A percentile compares a stretch with the other conserved stretches of the same genome.
phyloP scores from a whole-genome alignment of 83 land plant genomes.

The Picea engelmannii region DNA sequence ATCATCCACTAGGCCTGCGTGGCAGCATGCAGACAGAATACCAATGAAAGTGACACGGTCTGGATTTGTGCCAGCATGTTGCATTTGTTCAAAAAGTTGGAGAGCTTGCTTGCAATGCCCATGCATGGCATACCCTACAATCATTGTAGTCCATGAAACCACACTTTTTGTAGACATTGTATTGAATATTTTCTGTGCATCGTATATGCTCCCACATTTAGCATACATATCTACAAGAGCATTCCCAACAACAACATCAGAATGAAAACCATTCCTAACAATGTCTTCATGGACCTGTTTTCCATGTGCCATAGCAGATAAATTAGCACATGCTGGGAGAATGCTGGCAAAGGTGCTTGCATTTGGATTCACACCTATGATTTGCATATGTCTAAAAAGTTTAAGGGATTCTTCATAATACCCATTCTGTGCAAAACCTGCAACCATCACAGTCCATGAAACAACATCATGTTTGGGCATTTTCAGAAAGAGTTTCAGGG shows the following conservation, averaged over 20 bases:
- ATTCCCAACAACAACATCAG: conserved; percentile 28
- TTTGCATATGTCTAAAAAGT: conserved; percentile 9
- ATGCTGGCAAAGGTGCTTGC: conserved; percentile 20
- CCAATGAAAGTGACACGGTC: conserved; percentile 6
- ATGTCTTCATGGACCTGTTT: conserved; percentile 25
- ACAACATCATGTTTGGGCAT: conserved; percentile 10
- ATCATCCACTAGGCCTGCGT: conserved; percentile 23
- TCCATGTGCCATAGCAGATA: conserved; percentile 7
- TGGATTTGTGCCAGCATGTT: background rate
- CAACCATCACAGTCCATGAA: conserved; percentile 19
- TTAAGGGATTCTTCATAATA: conserved; percentile 16
- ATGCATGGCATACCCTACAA: background rate
- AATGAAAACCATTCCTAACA: conserved; percentile 9
- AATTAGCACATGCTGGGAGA: conserved; percentile 20
- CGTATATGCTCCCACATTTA: conserved; percentile 31
- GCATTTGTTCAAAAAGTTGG: conserved; percentile 8
- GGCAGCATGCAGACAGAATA: conserved; percentile 13
- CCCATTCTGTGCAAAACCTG: conserved; percentile 18
- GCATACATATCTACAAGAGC: conserved; percentile 43
- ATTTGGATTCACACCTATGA: conserved; percentile 9
- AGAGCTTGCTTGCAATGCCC: background rate
- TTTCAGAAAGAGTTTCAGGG: conserved; percentile 11
- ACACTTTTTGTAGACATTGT: background rate
- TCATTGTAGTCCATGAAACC: conserved; percentile 20
- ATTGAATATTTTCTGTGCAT: conserved; percentile 9